phyloP scores from a whole-genome alignment of 345 rosid species.

The Cardiospermum halicacabum region DNA sequence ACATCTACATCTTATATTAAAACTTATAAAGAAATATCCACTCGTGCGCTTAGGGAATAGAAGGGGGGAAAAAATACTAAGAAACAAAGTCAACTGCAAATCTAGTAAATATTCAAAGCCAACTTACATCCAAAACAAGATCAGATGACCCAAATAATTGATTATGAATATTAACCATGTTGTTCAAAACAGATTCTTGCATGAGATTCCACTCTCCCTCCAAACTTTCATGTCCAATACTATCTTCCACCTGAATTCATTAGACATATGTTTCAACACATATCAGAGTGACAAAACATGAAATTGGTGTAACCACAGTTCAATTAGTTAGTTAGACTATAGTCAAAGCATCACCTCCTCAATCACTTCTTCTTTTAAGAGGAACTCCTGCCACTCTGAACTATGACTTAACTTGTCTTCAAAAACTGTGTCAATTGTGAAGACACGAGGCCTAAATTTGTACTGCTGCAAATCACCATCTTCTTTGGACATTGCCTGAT shows the following conservation, averaged over 20 bases:
- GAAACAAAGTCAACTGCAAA: background rate
- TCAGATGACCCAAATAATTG: constrained; percentile 78
- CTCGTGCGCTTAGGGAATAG: background rate
- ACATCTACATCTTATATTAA: background rate
- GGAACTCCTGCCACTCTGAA: constrained; percentile 70
- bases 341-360: constrained; percentile 41
- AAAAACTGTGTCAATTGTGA: constrained; percentile 65
- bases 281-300: background rate
- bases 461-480: constrained; percentile 51
- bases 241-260: constrained; percentile 44
- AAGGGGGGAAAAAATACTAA: background rate
- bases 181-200: constrained; percentile 45
- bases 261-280: constrained; percentile 9
- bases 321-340: constrained; percentile 8
- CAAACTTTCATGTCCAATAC: constrained; percentile 37
- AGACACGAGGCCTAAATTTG: constrained; percentile 75
- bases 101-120: background rate
- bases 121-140: constrained; percentile 59
- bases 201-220: constrained; percentile 68
- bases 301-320: constrained; percentile 5
- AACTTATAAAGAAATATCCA: background rate
- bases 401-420: constrained; percentile 68
- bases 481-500: constrained; percentile 54
- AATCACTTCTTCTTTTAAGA: constrained; percentile 52
- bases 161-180: constrained; percentile 56